A percentile compares a stretch with the other conserved stretches of the same genome.
phyloP scores from a whole-genome alignment of 257 asterid genomes.

The Cordia subcordata region DNA sequence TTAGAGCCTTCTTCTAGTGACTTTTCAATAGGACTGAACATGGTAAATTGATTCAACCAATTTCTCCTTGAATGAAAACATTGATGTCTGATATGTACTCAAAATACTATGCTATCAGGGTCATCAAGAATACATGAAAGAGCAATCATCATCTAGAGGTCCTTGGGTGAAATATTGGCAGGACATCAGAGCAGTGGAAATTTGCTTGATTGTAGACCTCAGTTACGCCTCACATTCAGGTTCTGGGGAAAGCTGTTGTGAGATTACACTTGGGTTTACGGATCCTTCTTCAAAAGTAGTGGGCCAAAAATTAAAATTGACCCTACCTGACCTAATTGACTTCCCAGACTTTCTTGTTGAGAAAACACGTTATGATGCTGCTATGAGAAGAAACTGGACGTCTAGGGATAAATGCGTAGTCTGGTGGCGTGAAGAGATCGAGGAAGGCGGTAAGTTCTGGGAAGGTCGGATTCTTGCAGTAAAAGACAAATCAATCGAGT shows the following conservation, averaged over 20 bases:
- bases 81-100: neutral
- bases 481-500: conserved; percentile 47
- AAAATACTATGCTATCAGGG: conserved; percentile 46
- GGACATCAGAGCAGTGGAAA: conserved; percentile 57
- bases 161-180: conserved; percentile 51
- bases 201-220: conserved; percentile 66
- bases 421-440: conserved; percentile 81
- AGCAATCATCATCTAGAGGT: conserved; percentile 24
- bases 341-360: conserved; percentile 86
- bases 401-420: conserved; percentile 60
- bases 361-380: conserved; percentile 60
- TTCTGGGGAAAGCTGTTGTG: conserved; percentile 93
- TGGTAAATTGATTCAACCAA: neutral
- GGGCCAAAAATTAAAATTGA: conserved; percentile 48
- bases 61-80: neutral
- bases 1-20: neutral
- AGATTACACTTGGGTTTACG: conserved; percentile 52
- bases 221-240: conserved; percentile 58
- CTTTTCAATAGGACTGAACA: neutral
- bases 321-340: conserved; percentile 65
- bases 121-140: conserved; percentile 56
- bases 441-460: conserved; percentile 77
- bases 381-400: conserved; percentile 64
- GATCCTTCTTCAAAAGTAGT: conserved; percentile 37
- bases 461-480: conserved; percentile 56